A percentile compares a stretch with the other conserved stretches of the same genome.
These are phyloP conservation scores for Chiua sp. DNA, from an alignment of 1,284 basidiomycete genomes.

Conservation along the genomic window DNA sequence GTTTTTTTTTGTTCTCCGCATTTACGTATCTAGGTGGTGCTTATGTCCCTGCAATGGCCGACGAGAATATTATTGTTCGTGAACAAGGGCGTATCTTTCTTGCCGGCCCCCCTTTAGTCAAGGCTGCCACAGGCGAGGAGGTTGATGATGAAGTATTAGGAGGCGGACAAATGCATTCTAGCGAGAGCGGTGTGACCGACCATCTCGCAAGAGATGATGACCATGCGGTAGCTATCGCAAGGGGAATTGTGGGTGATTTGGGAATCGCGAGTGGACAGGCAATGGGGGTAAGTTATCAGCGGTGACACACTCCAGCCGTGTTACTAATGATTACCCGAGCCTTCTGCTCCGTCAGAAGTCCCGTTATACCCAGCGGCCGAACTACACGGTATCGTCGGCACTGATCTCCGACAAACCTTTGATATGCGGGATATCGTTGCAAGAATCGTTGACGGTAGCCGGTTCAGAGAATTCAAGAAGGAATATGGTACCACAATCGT, in stretches of 20 bases:
- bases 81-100: slow-evolving; percentile 96
- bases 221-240: slow-evolving; percentile 86
- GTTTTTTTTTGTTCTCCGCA: slow-evolving; percentile 7
- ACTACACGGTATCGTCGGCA: slow-evolving; percentile 90
- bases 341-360: slow-evolving; percentile 61
- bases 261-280: slow-evolving; percentile 61
- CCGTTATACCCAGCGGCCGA: slow-evolving; percentile 85
- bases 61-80: slow-evolving; percentile 94
- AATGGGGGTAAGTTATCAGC: slow-evolving; percentile 50
- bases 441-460: slow-evolving; percentile 89
- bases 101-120: slow-evolving; percentile 95
- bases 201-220: slow-evolving; percentile 90
- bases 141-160: slow-evolving; percentile 94
- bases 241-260: slow-evolving; percentile 83
- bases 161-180: slow-evolving; percentile 93
- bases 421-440: slow-evolving; percentile 96
- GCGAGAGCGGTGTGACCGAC: slow-evolving; percentile 93
- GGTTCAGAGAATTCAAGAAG: slow-evolving; percentile 95
- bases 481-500: slow-evolving; percentile 92
- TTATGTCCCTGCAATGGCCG: slow-evolving; percentile 97
- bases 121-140: slow-evolving; percentile 93
- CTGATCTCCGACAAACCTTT: slow-evolving; percentile 86
- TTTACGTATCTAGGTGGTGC: slow-evolving; percentile 63
- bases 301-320: background rate
- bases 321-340: slow-evolving; percentile 46